Conservation (phyloP, 768 basidiomycete genomes). For the Tylopilus intermedius region DNA sequence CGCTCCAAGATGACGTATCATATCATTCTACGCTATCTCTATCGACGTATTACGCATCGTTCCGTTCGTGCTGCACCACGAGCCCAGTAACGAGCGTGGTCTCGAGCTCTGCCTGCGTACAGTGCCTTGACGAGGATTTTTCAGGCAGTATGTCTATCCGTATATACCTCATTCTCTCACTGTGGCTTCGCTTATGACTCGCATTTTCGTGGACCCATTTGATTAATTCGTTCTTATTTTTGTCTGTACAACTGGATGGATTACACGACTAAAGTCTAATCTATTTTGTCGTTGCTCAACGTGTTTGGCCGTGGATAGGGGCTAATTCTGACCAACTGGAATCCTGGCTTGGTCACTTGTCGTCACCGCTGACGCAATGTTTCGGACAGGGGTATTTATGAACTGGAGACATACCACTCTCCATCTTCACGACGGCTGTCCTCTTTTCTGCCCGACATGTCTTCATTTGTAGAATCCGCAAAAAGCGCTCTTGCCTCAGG, state of each 20-base stretch:
- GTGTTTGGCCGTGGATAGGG: background rate
- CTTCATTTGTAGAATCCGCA: constrained; percentile 13
- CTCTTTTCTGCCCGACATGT: constrained; percentile 3
- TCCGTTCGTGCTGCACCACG: constrained; percentile 49
- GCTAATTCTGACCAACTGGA: background rate
- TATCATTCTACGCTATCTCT: constrained; percentile 33
- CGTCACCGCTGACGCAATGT: constrained; percentile 25
- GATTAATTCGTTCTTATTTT: background rate
- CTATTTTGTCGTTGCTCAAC: background rate
- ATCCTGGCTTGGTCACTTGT: background rate
- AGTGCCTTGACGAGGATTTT: constrained; percentile 22
- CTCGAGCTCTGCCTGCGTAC: constrained; percentile 39
- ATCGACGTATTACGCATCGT: constrained; percentile 62
- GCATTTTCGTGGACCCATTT: constrained; percentile 10
- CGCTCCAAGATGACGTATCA: constrained; percentile 28
- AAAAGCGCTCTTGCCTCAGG: constrained; percentile 9
- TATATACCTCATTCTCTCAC: constrained; percentile 5
- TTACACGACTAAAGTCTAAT: constrained; percentile 19
- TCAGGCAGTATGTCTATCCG: constrained; percentile 19
- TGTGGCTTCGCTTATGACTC: constrained; percentile 3
- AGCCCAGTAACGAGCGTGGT: constrained; percentile 65
- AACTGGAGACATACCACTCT: background rate
- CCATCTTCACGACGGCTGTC: background rate
- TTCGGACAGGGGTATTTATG: constrained; percentile 11
- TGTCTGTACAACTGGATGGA: background rate